Conservation (phyloP, 106 monocot species). For the Apostasia shenzhenica region DNA sequence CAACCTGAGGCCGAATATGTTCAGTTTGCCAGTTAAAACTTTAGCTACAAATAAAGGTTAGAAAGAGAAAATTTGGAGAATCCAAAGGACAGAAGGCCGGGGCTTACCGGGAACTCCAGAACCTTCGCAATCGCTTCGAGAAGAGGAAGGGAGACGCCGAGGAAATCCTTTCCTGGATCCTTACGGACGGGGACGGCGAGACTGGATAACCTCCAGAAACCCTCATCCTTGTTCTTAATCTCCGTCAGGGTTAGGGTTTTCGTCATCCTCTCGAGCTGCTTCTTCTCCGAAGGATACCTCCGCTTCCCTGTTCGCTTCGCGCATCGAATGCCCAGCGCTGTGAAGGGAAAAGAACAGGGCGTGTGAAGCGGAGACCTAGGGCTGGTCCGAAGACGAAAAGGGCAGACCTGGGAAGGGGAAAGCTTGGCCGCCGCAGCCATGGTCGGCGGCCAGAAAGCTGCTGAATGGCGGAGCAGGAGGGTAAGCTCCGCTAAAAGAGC, state of each 20-base stretch:
- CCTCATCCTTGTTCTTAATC: conserved; percentile 50
- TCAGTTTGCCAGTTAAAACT: no score
- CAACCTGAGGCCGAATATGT: conserved; percentile 36
- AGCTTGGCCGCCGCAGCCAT: conserved; percentile 22
- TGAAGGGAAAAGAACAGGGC: not conserved
- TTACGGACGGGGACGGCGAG: conserved; percentile 68
- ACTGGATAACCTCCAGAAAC: conserved; percentile 94
- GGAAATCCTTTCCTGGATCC: conserved; percentile 90
- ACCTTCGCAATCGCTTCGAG: conserved; percentile 85
- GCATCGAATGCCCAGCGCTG: conserved; percentile 19
- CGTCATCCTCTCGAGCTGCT: conserved; percentile 50
- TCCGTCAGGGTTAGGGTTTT: conserved; percentile 35
- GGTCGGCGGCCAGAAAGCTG: not conserved
- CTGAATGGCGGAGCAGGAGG: not conserved
- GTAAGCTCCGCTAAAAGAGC: not conserved
- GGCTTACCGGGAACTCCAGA: conserved; percentile 75
- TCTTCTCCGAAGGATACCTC: conserved; percentile 99
- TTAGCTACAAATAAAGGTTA: no score
- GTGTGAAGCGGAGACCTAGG: not conserved
- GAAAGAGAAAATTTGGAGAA: no score
- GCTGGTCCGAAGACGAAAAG: conserved; percentile 3
- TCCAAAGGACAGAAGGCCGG: not conserved
- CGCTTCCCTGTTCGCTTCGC: conserved; percentile 81
- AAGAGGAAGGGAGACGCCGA: conserved; percentile 60
- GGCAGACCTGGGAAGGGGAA: conserved; percentile 7